Evolutionary conservation across 192 early-diverging fungal genomes (phyloP).

Genomic region (Pilaira anomala): DNA sequence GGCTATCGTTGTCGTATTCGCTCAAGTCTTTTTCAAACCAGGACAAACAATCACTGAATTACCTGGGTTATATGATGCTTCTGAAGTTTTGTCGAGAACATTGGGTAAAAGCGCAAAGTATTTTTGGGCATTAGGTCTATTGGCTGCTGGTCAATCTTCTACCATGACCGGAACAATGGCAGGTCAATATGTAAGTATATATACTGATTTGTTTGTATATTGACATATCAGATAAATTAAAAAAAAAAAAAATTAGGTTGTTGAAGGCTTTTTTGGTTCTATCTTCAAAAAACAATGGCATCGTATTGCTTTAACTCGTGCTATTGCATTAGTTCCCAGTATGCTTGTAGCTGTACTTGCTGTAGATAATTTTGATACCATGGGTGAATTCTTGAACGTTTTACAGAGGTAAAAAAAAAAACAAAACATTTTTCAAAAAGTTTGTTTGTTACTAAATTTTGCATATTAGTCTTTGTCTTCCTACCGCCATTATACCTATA

Average conservation of each 20-base stretch:
- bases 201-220: background rate
- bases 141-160: conserved; percentile 79
- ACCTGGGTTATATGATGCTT: conserved; percentile 64
- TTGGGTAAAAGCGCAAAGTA: conserved; percentile 63
- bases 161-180: conserved; percentile 91
- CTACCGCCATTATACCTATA: conserved; percentile 61
- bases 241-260: conserved; percentile 28
- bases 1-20: conserved; percentile 68
- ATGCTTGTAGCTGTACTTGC: conserved; percentile 62
- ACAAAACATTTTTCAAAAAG: background rate
- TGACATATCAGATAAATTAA: background rate
- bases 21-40: conserved; percentile 40
- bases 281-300: conserved; percentile 60
- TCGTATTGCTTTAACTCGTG: conserved; percentile 57
- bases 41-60: conserved; percentile 20
- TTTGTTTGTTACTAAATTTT: background rate
- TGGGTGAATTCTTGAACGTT: conserved; percentile 69
- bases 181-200: conserved; percentile 69
- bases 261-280: conserved; percentile 78
- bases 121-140: conserved; percentile 80
- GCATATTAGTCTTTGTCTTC: conserved; percentile 50
- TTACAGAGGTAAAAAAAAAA: conserved; percentile 48
- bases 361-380: conserved; percentile 54
- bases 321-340: conserved; percentile 61
- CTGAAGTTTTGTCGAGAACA: conserved; percentile 48